Percentiles rank a stretch among this genome's conserved stretches.
phyloP scores from a whole-genome alignment of 139 green algal genomes.

The Astrephomene gubernaculifera region DNA sequence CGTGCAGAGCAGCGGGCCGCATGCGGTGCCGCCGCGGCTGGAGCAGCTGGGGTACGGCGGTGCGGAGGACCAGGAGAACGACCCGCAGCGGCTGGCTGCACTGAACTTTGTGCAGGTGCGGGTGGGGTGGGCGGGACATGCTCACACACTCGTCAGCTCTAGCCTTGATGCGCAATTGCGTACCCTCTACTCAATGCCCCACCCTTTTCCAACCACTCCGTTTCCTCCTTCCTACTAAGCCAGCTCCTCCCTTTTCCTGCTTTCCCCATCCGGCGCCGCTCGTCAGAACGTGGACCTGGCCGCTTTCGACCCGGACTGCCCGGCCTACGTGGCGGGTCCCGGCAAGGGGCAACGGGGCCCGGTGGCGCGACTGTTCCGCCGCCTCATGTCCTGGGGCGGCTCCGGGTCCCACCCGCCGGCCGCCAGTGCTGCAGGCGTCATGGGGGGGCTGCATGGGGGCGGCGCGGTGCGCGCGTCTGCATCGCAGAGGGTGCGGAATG shows the following conservation, averaged over 20 bases:
- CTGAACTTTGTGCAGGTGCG: constrained; percentile 48
- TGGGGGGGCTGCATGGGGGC: background rate
- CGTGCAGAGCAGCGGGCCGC: too few relatives aligned
- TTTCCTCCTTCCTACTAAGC: too few relatives aligned
- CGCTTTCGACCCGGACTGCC: constrained; percentile 24
- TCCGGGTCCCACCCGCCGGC: too few relatives aligned
- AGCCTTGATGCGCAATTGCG: too few relatives aligned
- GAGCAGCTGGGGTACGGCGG: background rate
- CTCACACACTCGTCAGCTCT: too few relatives aligned
- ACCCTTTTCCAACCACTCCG: too few relatives aligned
- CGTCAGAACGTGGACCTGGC: constrained; percentile 34
- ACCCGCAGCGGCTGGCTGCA: constrained; percentile 32
- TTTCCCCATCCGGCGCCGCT: background rate
- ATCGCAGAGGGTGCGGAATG: background rate
- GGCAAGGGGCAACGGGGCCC: background rate
- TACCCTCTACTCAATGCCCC: too few relatives aligned
- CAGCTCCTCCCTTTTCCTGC: too few relatives aligned
- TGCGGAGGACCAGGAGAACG: background rate
- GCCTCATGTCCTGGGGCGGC: constrained; percentile 17
- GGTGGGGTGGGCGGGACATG: too few relatives aligned
- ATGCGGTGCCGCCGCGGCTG: background rate
- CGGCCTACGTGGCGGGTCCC: background rate
- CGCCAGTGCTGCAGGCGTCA: too few relatives aligned
- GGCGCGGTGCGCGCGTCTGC: constrained; percentile 2
- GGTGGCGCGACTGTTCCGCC: background rate